A percentile compares a stretch with the other conserved stretches of the same genome.
Conservation (phyloP, 306 rosid species). For the Prosopis cineraria region DNA sequence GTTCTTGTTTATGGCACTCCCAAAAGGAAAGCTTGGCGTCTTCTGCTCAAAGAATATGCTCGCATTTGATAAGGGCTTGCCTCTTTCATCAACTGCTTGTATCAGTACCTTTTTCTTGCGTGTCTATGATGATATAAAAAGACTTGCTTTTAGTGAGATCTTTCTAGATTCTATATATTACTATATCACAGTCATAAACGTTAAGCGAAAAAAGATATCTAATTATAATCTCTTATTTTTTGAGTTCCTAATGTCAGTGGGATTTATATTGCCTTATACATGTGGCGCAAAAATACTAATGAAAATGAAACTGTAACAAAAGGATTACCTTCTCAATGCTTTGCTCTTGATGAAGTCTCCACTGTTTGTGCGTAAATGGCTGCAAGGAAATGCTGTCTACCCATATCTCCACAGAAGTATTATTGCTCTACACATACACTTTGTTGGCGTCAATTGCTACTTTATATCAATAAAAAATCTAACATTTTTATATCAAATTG, state of each 20-base stretch:
- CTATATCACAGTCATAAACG: background rate
- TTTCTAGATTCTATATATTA: background rate
- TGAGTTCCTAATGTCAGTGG: conserved; percentile 34
- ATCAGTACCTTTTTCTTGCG: conserved; percentile 57
- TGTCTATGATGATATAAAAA: conserved; percentile 37
- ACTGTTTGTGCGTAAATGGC: conserved; percentile 49
- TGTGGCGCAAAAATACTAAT: conserved; percentile 19
- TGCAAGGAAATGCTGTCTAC: conserved; percentile 59
- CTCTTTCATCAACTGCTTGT: conserved; percentile 50
- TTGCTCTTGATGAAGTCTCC: conserved; percentile 55
- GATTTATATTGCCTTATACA: background rate
- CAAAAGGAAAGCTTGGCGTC: conserved; percentile 52
- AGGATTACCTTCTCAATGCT: conserved; percentile 49
- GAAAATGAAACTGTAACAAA: background rate
- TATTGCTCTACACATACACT: conserved; percentile 47
- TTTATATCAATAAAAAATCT: too few species aligned
- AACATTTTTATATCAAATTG: too few species aligned
- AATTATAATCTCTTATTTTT: conserved; percentile 1
- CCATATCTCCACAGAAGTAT: conserved; percentile 49
- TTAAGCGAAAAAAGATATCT: too few species aligned
- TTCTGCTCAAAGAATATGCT: conserved; percentile 14
- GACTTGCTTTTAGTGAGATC: background rate
- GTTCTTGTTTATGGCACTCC: conserved; percentile 54
- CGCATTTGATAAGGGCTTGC: conserved; percentile 52
- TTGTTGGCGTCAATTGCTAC: background rate